Conservation (phyloP, 2,329 filamentous ascomycete species). For the Diaporthe velutina region DNA sequence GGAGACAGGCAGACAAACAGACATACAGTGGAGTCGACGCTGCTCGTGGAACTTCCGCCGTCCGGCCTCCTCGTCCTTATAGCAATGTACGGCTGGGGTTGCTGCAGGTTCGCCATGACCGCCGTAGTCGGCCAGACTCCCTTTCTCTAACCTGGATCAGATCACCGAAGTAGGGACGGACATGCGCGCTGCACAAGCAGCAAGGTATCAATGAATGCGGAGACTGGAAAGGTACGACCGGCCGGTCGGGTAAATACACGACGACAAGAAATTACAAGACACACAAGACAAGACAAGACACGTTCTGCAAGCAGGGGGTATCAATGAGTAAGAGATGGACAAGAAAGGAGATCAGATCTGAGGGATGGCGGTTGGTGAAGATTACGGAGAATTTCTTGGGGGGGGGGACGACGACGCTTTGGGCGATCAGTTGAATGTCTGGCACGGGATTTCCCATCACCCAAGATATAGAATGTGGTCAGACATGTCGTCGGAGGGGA, state of each 20-base stretch:
- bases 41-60: slow-evolving; percentile 60
- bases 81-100: slow-evolving; percentile 63
- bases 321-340: slow-evolving; percentile 22
- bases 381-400: slow-evolving; percentile 20
- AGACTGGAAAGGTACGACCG: slow-evolving; percentile 27
- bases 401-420: neutral
- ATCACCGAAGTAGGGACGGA: slow-evolving; percentile 35
- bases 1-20: slow-evolving; percentile 25
- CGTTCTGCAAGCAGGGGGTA: slow-evolving; percentile 16
- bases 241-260: slow-evolving; percentile 11
- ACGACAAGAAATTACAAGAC: slow-evolving; percentile 8
- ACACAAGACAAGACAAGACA: slow-evolving; percentile 24
- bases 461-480: neutral
- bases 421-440: neutral
- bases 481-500: slow-evolving; percentile 4
- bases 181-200: slow-evolving; percentile 22
- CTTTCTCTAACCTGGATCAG: slow-evolving; percentile 31
- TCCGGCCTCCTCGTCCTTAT: slow-evolving; percentile 63
- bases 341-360: slow-evolving; percentile 4
- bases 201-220: slow-evolving; percentile 34
- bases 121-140: slow-evolving; percentile 22
- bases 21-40: slow-evolving; percentile 64
- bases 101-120: slow-evolving; percentile 53
- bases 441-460: neutral
- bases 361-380: neutral